These are phyloP conservation scores for Daedaleopsis nitida DNA, from an alignment of 768 basidiomycete genomes.

Conservation along the genomic window DNA sequence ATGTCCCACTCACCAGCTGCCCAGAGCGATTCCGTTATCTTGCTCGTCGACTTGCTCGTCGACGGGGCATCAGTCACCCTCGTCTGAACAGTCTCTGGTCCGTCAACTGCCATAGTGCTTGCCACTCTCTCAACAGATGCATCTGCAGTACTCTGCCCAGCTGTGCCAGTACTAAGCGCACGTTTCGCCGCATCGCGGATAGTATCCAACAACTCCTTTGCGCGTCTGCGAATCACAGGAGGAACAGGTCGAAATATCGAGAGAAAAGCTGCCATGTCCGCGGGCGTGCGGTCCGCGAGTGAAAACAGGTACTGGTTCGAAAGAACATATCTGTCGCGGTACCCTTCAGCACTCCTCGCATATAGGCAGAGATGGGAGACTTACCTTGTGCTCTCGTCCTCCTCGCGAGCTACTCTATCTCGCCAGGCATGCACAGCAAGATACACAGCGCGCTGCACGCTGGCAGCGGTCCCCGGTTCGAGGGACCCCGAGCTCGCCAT, in stretches of 20 bases:
- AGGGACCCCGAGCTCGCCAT: conserved; percentile 36
- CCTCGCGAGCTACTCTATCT: conserved; percentile 72
- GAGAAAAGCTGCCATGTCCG: conserved; percentile 63
- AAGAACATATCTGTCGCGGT: conserved; percentile 60
- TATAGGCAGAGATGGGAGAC: conserved; percentile 23
- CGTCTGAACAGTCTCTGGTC: neutral
- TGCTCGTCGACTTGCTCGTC: neutral
- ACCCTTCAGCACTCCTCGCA: neutral
- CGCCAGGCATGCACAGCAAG: conserved; percentile 80
- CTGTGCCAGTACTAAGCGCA: conserved; percentile 5
- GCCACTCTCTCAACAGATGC: neutral
- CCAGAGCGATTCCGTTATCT: conserved; percentile 1
- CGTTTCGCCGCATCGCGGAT: conserved; percentile 52
- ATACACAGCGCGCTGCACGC: conserved; percentile 65
- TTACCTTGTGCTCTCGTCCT: conserved; percentile 85
- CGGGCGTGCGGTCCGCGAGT: conserved; percentile 70
- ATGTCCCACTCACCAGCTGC: conserved; percentile 3
- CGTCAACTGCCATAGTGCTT: neutral
- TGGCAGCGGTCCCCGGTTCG: conserved; percentile 33
- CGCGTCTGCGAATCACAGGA: conserved; percentile 60
- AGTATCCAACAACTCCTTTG: conserved; percentile 65
- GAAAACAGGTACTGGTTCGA: conserved; percentile 75
- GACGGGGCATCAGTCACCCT: neutral
- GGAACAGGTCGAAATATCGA: conserved; percentile 62
- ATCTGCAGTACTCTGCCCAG: neutral